These are phyloP conservation scores for Gaeumannomyces tritici DNA, from an alignment of 2,329 filamentous ascomycete species.

Conservation along the genomic window DNA sequence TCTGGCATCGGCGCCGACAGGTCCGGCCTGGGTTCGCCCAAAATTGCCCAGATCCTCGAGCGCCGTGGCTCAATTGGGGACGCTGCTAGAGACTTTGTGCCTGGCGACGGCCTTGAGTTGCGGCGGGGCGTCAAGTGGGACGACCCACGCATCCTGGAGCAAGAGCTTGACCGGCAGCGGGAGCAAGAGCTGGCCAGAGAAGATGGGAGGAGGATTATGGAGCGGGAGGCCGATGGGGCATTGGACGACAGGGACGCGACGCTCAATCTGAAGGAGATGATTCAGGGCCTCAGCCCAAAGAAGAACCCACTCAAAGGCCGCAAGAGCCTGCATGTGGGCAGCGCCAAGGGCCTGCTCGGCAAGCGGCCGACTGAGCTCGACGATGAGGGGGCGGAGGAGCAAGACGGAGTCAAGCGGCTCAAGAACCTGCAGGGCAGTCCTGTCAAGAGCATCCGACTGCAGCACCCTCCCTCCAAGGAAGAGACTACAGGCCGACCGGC, in stretches of 20 bases:
- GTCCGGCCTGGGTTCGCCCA: constrained; percentile 65
- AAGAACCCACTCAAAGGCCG: constrained; percentile 57
- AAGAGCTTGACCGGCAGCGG: constrained; percentile 53
- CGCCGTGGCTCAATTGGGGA: constrained; percentile 64
- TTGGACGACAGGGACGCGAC: constrained; percentile 52
- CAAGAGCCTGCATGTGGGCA: constrained; percentile 69
- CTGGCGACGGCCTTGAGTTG: constrained; percentile 28
- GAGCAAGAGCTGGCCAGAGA: constrained; percentile 53
- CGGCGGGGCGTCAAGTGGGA: constrained; percentile 50
- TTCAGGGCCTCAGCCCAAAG: constrained; percentile 67
- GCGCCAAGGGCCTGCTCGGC: constrained; percentile 62
- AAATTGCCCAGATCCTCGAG: constrained; percentile 61
- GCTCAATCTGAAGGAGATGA: constrained; percentile 65
- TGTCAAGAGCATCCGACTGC: constrained; percentile 64
- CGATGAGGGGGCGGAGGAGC: constrained; percentile 48
- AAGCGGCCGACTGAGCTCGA: constrained; percentile 68
- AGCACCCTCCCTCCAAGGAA: constrained; percentile 57
- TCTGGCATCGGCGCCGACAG: constrained; percentile 63
- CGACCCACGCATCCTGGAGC: constrained; percentile 52
- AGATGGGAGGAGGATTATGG: constrained; percentile 44
- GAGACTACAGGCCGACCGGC: constrained; percentile 53
- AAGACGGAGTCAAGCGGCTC: constrained; percentile 56
- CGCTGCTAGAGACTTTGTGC: constrained; percentile 51
- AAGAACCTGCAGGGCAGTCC: constrained; percentile 66
- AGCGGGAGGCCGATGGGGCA: constrained; percentile 38